A percentile compares a stretch with the other conserved stretches of the same genome.
Conservation (phyloP, 2,329 filamentous ascomycete species). For the Penicillium expansum region DNA sequence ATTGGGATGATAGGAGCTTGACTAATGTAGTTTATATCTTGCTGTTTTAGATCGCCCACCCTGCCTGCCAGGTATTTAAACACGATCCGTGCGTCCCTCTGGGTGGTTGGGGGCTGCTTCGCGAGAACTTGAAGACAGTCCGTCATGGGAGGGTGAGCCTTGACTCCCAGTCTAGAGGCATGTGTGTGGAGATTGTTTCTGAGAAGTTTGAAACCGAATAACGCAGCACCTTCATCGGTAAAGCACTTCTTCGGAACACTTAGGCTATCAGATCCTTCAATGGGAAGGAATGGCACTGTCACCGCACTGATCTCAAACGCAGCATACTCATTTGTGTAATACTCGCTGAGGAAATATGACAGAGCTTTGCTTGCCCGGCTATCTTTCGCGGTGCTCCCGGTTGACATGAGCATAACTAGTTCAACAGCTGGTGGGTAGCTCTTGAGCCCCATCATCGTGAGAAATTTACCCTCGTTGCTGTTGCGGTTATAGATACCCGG, state of each 20-base stretch:
- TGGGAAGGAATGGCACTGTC: slow-evolving; percentile 65
- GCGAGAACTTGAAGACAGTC: slow-evolving; percentile 74
- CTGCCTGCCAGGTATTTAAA: slow-evolving; percentile 84
- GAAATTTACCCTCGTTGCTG: slow-evolving; percentile 71
- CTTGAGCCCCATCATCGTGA: slow-evolving; percentile 70
- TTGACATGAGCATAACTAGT: slow-evolving; percentile 74
- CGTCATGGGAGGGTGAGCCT: slow-evolving; percentile 72
- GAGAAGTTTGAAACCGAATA: slow-evolving; percentile 79
- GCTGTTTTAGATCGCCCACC: slow-evolving; percentile 67
- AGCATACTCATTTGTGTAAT: slow-evolving; percentile 73
- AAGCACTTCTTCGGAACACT: slow-evolving; percentile 76
- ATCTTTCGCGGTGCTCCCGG: slow-evolving; percentile 53
- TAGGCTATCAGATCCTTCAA: slow-evolving; percentile 64
- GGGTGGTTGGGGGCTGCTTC: slow-evolving; percentile 66
- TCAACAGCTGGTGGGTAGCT: slow-evolving; percentile 68
- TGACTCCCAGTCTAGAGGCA: slow-evolving; percentile 81
- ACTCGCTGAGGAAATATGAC: slow-evolving; percentile 77
- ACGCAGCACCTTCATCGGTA: slow-evolving; percentile 70
- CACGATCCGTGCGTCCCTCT: slow-evolving; percentile 63
- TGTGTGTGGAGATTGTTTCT: slow-evolving; percentile 73
- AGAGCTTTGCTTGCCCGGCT: slow-evolving; percentile 66
- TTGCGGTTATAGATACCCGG: slow-evolving; percentile 65
- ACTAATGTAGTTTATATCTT: slow-evolving; percentile 59
- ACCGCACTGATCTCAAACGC: slow-evolving; percentile 58
- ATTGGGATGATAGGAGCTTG: slow-evolving; percentile 72